Conservation (phyloP, 768 basidiomycete genomes). For the Amanita exitialis region DNA sequence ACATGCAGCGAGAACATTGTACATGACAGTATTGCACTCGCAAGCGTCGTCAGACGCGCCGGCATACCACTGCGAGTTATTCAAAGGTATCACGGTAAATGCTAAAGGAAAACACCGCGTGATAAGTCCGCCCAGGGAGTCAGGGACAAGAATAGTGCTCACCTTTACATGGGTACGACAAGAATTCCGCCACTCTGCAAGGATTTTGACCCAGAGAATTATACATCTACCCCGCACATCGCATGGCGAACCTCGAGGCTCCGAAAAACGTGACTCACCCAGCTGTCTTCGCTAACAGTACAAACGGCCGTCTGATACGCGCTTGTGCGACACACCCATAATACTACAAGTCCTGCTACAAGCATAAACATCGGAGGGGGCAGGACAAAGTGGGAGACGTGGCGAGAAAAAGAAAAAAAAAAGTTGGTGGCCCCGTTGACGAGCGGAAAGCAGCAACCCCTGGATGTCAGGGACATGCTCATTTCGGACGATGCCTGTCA, state of each 20-base stretch:
- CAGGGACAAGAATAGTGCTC: not conserved
- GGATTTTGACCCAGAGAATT: not conserved
- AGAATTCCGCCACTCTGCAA: conserved; percentile 1
- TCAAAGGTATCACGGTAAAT: not conserved
- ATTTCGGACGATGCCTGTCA: not conserved
- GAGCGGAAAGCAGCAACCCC: not conserved
- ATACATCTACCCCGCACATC: not conserved
- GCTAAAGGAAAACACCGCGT: not conserved
- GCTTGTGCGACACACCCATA: not conserved
- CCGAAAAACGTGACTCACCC: not conserved
- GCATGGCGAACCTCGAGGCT: not conserved
- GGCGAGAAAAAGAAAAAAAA: not conserved
- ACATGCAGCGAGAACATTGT: not conserved
- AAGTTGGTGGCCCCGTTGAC: not conserved
- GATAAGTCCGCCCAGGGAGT: not conserved
- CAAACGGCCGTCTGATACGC: not conserved
- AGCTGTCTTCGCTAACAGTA: not conserved
- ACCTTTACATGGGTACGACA: conserved; percentile 1
- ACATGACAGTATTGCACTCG: conserved; percentile 4
- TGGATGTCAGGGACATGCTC: not conserved
- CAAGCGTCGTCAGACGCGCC: not conserved
- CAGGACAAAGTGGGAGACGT: not conserved
- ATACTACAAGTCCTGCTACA: not conserved
- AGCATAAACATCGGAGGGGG: not conserved
- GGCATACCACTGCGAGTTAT: not conserved